A percentile compares a stretch with the other conserved stretches of the same genome.
Evolutionary conservation across 306 rosid species (phyloP).

Genomic region (Leucaena leucocephala): DNA sequence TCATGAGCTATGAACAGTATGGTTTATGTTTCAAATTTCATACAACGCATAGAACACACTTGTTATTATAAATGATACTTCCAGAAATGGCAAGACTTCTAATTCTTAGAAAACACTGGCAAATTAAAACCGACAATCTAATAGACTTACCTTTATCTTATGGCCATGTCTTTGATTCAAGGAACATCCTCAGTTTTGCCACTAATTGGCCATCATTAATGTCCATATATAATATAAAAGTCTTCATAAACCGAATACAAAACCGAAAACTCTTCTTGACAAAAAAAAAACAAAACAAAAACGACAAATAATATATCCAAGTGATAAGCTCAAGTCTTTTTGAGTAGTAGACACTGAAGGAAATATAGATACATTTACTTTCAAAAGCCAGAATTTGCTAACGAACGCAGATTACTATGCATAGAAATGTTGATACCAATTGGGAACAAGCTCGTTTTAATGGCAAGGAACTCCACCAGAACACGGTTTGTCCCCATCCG

Average conservation of each 20-base stretch:
- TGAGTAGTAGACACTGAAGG: neutral
- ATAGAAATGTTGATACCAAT: neutral
- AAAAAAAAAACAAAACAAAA: neutral
- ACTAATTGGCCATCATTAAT: neutral
- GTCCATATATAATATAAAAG: neutral
- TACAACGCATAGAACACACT: too few species aligned
- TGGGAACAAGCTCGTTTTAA: neutral
- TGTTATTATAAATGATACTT: too few species aligned
- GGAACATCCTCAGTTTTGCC: neutral
- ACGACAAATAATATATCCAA: neutral
- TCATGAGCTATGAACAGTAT: too few species aligned
- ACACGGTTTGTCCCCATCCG: conserved; percentile 32
- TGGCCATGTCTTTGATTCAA: neutral
- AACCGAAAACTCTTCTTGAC: neutral
- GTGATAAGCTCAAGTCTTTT: neutral
- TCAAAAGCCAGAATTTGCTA: neutral
- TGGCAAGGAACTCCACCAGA: conserved; percentile 29
- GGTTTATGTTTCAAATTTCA: too few species aligned
- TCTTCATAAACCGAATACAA: neutral
- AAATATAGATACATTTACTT: neutral
- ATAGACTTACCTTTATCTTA: neutral
- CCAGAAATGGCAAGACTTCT: neutral
- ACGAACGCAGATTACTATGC: neutral
- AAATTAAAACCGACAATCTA: neutral
- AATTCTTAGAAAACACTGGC: too few species aligned